Conservation (phyloP, 2,329 filamentous ascomycete species). For the Xylaria sp. region DNA sequence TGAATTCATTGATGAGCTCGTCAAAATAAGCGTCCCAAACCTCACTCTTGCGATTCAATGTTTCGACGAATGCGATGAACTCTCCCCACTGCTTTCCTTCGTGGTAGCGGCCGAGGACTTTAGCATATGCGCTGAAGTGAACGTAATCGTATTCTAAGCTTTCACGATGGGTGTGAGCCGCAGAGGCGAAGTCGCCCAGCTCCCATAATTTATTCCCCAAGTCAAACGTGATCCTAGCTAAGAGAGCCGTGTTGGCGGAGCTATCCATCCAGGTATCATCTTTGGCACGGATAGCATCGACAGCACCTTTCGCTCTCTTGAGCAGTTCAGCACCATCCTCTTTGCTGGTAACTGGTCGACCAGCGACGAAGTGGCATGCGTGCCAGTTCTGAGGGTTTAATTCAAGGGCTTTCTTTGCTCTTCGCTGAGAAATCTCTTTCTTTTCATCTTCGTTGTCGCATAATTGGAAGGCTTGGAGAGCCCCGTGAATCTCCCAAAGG, state of each 20-base stretch:
- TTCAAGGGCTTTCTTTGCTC: conserved; percentile 44
- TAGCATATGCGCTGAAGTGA: conserved; percentile 43
- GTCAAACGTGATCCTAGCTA: conserved; percentile 48
- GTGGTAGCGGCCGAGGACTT: conserved; percentile 42
- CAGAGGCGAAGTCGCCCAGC: conserved; percentile 40
- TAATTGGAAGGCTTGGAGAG: conserved; percentile 46
- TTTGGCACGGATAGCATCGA: conserved; percentile 39
- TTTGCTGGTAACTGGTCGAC: conserved; percentile 41
- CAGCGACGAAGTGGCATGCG: conserved; percentile 47
- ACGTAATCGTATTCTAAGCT: conserved; percentile 47
- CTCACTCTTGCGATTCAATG: conserved; percentile 40
- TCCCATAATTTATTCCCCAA: conserved; percentile 47
- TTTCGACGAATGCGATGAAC: conserved; percentile 46
- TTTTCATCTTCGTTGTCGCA: conserved; percentile 40
- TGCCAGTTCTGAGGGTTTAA: conserved; percentile 48
- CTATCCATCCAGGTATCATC: conserved; percentile 40
- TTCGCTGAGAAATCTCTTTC: conserved; percentile 41
- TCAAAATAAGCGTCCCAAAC: conserved; percentile 46
- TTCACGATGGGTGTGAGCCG: conserved; percentile 45
- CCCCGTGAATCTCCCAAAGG: conserved; percentile 48
- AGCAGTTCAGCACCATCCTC: conserved; percentile 44
- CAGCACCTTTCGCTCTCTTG: conserved; percentile 42
- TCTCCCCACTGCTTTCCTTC: conserved; percentile 40
- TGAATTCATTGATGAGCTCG: conserved; percentile 47
- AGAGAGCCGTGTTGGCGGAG: conserved; percentile 43